phyloP scores from a whole-genome alignment of 2,329 filamentous ascomycete genomes.

The Hypoxylon rubiginosum region DNA sequence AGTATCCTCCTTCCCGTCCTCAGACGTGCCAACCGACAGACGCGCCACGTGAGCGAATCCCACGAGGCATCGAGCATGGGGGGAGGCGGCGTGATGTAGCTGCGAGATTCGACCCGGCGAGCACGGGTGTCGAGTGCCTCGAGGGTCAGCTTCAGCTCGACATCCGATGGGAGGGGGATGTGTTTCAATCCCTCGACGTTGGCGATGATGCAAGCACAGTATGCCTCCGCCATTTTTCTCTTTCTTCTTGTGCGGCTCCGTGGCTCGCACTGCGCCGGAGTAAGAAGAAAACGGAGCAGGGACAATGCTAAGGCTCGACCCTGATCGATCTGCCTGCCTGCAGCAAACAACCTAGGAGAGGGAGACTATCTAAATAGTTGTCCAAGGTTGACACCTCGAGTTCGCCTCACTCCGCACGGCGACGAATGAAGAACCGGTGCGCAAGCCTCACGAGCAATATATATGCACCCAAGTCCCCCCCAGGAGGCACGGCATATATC shows the following conservation, averaged over 20 bases:
- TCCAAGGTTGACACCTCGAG: not conserved
- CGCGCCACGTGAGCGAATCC: slow-evolving; percentile 47
- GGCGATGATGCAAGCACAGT: slow-evolving; percentile 44
- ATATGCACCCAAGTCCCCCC: slow-evolving; percentile 2
- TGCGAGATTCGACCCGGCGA: slow-evolving; percentile 38
- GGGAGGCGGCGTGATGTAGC: slow-evolving; percentile 41
- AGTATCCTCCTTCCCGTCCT: not conserved
- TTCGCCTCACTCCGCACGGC: not conserved
- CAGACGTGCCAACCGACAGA: slow-evolving; percentile 30
- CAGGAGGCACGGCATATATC: slow-evolving; percentile 14
- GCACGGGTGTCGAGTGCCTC: slow-evolving; percentile 42
- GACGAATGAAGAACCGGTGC: slow-evolving; percentile 8
- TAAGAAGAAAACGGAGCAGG: not conserved
- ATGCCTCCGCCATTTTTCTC: slow-evolving; percentile 37
- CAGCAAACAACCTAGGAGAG: slow-evolving; percentile 12
- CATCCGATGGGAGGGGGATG: slow-evolving; percentile 4
- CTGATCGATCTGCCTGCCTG: not conserved
- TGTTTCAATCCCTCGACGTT: slow-evolving; percentile 43
- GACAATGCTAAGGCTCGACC: not conserved
- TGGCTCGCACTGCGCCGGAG: not conserved
- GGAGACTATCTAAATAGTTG: slow-evolving; percentile 21
- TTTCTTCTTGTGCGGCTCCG: slow-evolving; percentile 2
- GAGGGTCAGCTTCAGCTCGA: slow-evolving; percentile 20
- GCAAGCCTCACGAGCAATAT: slow-evolving; percentile 19
- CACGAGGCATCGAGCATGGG: slow-evolving; percentile 44